These are phyloP conservation scores for Pezicula radicicola DNA, from an alignment of 2,329 filamentous ascomycete species.

Conservation along the genomic window DNA sequence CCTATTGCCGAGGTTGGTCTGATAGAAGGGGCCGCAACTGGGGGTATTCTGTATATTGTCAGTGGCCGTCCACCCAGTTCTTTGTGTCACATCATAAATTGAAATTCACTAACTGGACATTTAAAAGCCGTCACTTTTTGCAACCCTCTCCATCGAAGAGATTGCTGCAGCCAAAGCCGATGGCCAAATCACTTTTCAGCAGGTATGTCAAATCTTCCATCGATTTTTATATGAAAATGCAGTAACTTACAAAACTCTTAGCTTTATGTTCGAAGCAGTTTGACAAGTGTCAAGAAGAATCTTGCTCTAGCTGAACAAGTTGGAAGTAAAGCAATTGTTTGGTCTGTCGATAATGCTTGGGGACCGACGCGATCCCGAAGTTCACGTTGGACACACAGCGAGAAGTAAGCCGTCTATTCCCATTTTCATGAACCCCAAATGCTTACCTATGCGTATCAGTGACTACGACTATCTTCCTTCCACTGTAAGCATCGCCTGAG, in stretches of 20 bases:
- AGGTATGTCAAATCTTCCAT: constrained; percentile 3
- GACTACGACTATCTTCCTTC: neutral
- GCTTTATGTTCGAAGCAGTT: constrained; percentile 5
- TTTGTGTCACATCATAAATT: no score
- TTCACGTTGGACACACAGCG: neutral
- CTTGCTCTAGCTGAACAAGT: neutral
- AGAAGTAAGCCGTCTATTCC: neutral
- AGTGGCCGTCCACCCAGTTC: neutral
- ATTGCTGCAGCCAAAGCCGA: constrained; percentile 8
- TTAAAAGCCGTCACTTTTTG: constrained; percentile 7
- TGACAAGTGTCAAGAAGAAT: neutral
- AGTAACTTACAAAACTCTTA: constrained; percentile 7
- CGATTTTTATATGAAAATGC: no score
- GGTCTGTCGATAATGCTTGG: constrained; percentile 1
- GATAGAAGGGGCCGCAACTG: constrained; percentile 29
- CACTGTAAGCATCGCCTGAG: neutral
- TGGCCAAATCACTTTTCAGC: constrained; percentile 18
- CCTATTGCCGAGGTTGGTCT: constrained; percentile 32
- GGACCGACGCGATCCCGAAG: neutral
- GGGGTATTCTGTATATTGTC: constrained; percentile 12
- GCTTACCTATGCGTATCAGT: neutral
- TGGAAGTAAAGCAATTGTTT: neutral
- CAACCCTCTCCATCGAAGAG: constrained; percentile 9
- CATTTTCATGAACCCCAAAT: neutral
- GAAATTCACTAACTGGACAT: neutral